Evolutionary conservation across 345 rosid genomes (phyloP).

Genomic region (Arabis hirsuta): DNA sequence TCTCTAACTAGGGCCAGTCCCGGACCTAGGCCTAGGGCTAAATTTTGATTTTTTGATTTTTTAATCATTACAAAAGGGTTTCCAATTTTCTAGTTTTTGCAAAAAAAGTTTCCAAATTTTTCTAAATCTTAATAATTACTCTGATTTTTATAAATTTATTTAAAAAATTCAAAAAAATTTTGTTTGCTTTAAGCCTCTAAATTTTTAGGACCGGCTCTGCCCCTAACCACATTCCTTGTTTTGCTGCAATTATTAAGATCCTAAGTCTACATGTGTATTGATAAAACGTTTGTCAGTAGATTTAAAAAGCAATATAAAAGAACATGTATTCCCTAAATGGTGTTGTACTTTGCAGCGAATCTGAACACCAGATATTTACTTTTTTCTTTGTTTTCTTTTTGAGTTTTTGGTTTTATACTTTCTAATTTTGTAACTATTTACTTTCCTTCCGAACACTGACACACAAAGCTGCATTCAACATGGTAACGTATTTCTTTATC

Average conservation of each 20-base stretch:
- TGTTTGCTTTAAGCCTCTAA: no score
- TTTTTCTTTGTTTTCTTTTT: background rate
- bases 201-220: no score
- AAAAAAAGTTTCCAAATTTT: no score
- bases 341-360: constrained; percentile 36
- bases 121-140: no score
- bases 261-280: background rate
- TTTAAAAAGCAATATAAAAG: background rate
- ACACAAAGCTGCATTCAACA: constrained; percentile 40
- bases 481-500: constrained; percentile 24
- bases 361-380: constrained; percentile 23
- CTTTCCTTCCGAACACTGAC: constrained; percentile 33
- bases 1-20: no score
- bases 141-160: no score
- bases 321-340: constrained; percentile 2
- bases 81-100: no score
- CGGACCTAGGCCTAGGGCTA: no score
- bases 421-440: constrained; percentile 31
- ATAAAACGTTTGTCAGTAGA: constrained; percentile 22
- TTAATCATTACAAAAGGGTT: no score
- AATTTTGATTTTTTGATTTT: no score
- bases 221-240: no score
- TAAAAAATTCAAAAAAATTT: no score
- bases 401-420: constrained; percentile 11
- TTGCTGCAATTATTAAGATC: constrained; percentile 1